Evolutionary conservation across 202 grass and related monocot genomes (phyloP).

Genomic region (Setaria italica): DNA sequence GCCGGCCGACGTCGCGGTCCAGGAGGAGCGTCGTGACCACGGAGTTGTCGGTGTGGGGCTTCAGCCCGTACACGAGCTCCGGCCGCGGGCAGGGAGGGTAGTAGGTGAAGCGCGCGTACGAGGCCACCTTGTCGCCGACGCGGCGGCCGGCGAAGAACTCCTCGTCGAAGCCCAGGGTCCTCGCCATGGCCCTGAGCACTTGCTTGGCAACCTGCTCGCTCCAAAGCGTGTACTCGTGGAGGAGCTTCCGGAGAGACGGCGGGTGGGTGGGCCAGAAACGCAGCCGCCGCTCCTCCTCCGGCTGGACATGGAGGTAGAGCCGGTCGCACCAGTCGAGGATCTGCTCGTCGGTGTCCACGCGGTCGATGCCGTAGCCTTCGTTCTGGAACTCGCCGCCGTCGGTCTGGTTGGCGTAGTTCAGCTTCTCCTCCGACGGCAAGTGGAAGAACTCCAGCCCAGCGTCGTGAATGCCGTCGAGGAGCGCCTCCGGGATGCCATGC

Average conservation of each 20-base stretch:
- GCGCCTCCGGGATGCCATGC: constrained; percentile 51
- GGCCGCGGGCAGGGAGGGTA: constrained; percentile 62
- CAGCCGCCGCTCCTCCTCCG: constrained; percentile 41
- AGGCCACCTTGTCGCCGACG: constrained; percentile 30
- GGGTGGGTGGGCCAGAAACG: constrained; percentile 51
- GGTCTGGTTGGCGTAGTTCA: constrained; percentile 37
- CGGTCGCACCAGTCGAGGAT: constrained; percentile 65
- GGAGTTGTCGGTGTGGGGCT: constrained; percentile 74
- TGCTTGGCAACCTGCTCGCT: constrained; percentile 35
- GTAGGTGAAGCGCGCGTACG: constrained; percentile 56
- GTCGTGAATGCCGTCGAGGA: constrained; percentile 46
- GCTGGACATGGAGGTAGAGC: constrained; percentile 55
- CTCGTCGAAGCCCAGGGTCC: constrained; percentile 32
- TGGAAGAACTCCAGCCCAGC: constrained; percentile 56
- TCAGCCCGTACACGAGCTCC: constrained; percentile 65
- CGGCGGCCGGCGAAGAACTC: constrained; percentile 37
- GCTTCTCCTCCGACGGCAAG: constrained; percentile 50
- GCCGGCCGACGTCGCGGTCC: constrained; percentile 61
- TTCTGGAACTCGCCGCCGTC: constrained; percentile 46
- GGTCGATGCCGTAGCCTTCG: constrained; percentile 69
- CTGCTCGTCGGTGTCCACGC: constrained; percentile 54
- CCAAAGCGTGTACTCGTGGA: constrained; percentile 49
- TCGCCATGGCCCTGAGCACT: constrained; percentile 40
- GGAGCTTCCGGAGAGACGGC: constrained; percentile 20
- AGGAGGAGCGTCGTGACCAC: constrained; percentile 58